phyloP scores from a whole-genome alignment of 805 yeast genomes.

The Maudiozyma saulgeensis region DNA sequence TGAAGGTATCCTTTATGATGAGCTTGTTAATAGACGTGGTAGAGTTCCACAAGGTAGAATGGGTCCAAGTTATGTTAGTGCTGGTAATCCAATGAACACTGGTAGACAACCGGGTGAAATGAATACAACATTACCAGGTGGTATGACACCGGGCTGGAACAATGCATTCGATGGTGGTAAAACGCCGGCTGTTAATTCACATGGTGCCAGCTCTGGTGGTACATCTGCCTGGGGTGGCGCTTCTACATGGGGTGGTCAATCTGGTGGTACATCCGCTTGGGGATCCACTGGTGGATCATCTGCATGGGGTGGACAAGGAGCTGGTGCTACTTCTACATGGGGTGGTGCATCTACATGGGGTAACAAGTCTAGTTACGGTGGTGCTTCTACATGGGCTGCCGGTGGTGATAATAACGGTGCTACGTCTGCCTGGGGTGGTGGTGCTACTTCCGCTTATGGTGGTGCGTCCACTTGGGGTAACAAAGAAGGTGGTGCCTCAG shows the following conservation, averaged over 20 bases:
- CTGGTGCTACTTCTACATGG: slow-evolving; percentile 31
- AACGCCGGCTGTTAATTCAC: slow-evolving; percentile 32
- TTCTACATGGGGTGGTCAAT: slow-evolving; percentile 36
- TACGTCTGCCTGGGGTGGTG: slow-evolving; percentile 39
- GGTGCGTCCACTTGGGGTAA: slow-evolving; percentile 37
- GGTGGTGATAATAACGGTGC: slow-evolving; percentile 35
- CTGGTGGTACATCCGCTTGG: slow-evolving; percentile 37
- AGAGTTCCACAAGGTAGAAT: slow-evolving; percentile 30
- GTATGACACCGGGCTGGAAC: slow-evolving; percentile 48
- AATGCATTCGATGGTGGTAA: slow-evolving; percentile 43
- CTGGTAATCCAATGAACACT: slow-evolving; percentile 27
- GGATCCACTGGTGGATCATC: slow-evolving; percentile 33
- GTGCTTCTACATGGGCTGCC: slow-evolving; percentile 40
- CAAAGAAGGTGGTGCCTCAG: slow-evolving; percentile 33
- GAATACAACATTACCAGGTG: slow-evolving; percentile 29
- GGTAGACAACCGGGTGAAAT: slow-evolving; percentile 25
- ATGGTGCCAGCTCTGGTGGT: slow-evolving; percentile 25
- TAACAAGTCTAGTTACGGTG: slow-evolving; percentile 34
- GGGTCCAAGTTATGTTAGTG: slow-evolving; percentile 29
- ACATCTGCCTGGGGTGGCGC: slow-evolving; percentile 37
- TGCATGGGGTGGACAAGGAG: slow-evolving; percentile 34
- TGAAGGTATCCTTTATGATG: slow-evolving; percentile 65
- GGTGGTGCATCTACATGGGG: slow-evolving; percentile 34
- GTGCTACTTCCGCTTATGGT: slow-evolving; percentile 31
- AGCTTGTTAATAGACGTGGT: slow-evolving; percentile 51